Evolutionary conservation across 2,329 filamentous ascomycete genomes (phyloP), one percentile per base, ranked within the genome.

Genomic region (Aspergillus sp.): DNA sequence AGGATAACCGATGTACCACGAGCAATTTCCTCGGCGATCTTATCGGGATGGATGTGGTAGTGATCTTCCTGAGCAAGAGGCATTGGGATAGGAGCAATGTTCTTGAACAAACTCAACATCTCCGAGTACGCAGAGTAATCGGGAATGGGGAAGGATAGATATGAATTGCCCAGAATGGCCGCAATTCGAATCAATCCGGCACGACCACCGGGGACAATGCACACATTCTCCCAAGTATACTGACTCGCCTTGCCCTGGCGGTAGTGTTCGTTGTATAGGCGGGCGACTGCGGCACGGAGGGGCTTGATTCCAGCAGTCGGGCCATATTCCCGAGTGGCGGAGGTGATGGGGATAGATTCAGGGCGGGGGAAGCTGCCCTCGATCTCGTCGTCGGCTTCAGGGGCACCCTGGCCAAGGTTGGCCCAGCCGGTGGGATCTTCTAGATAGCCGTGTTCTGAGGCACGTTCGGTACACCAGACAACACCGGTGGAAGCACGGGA

Each of bases 111-210:
- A 57, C 88, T 91, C 78, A 97, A 78, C 93, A 98, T 97, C 80
- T 97, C 93, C 71, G 96, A 96, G 81, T 98, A 98, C 2, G 93
- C 93, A 3, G 93, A 96, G 79, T 97, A 97, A 75, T 97, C 90
- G 46, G 91, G 91, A 71, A 96, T 90, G 77, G 96, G 96, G 83
- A 97, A 97, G 42, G 89, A 91, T 62, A 97, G 82, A 71, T 96
- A 96, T 55, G 92, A 88, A 74, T 96, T 96, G 63, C 93, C 93
- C 66, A 98, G 79, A 5, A 98, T 92, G 51, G 93, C 93, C 19
- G 93, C 93, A 73, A 98, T 97, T 67, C 93, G 86, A 73, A 97
- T 97, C 77, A 98, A 80, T 49, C 93, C 93, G 34, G 93, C 93
- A 68, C 93, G 86, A 40, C 93, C 93, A 74, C 93, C 93, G 46